Percentiles rank a stretch among this genome's conserved stretches.
Conservation (phyloP, 2,329 filamentous ascomycete genomes). For the Cylindrodendrum hubeiense region DNA sequence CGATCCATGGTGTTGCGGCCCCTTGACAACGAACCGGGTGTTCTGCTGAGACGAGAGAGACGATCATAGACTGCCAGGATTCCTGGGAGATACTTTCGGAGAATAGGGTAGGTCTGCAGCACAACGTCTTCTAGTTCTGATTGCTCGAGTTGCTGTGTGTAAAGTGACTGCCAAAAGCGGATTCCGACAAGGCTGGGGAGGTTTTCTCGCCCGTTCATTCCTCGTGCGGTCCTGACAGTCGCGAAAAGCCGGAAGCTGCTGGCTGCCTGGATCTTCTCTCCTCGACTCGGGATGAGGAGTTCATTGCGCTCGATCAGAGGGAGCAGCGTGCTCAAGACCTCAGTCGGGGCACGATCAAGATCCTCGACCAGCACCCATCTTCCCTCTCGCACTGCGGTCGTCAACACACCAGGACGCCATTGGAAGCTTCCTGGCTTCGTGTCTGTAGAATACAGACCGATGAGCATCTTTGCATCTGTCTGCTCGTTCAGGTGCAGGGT, state of each 20-base stretch:
- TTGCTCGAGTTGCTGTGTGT: slow-evolving; percentile 73
- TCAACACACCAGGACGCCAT: slow-evolving; percentile 93
- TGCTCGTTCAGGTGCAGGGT: slow-evolving; percentile 98
- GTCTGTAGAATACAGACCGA: slow-evolving; percentile 94
- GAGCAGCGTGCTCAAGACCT: slow-evolving; percentile 92
- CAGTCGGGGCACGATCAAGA: slow-evolving; percentile 91
- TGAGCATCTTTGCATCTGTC: slow-evolving; percentile 95
- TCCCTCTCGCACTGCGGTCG: slow-evolving; percentile 92
- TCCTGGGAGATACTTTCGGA: slow-evolving; percentile 72
- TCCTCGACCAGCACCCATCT: slow-evolving; percentile 98
- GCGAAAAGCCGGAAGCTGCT: slow-evolving; percentile 92
- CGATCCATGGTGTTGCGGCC: slow-evolving; percentile 60
- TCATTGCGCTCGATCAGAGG: slow-evolving; percentile 95
- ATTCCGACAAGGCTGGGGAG: slow-evolving; percentile 83
- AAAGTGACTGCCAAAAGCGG: slow-evolving; percentile 87
- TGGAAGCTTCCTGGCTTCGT: slow-evolving; percentile 88
- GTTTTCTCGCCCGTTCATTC: slow-evolving; percentile 75
- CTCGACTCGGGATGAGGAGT: slow-evolving; percentile 88
- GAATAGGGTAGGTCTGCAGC: slow-evolving; percentile 74
- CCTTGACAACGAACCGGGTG: slow-evolving; percentile 50
- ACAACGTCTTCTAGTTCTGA: slow-evolving; percentile 83
- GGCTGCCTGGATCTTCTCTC: slow-evolving; percentile 85
- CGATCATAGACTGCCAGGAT: slow-evolving; percentile 71
- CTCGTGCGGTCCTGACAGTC: slow-evolving; percentile 83
- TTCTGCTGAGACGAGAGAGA: slow-evolving; percentile 64